Evolutionary conservation across 164 flowering plant genomes (phyloP).

Genomic region (Magnolia officinalis): DNA sequence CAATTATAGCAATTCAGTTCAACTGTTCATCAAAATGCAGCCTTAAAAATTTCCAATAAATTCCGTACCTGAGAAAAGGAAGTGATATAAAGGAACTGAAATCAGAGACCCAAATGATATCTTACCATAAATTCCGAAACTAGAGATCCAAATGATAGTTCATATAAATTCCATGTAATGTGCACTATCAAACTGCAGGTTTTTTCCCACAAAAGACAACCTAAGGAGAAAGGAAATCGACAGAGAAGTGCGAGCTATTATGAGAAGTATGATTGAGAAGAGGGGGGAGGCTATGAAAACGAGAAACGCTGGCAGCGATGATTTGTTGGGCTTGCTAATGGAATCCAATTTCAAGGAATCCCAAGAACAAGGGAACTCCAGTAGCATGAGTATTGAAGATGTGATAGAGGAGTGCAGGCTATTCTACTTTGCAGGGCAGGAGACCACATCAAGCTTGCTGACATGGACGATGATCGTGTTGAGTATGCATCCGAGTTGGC

Average conservation of each 20-base stretch:
- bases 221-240: slow-evolving; percentile 20
- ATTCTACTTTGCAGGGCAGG: slow-evolving; percentile 40
- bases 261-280: slow-evolving; percentile 5
- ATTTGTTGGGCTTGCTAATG: slow-evolving; percentile 5
- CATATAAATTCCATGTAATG: no score
- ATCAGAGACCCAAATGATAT: no score
- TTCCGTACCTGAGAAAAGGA: no score
- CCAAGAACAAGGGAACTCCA: not conserved
- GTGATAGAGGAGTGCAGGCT: slow-evolving; percentile 43
- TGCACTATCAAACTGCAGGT: slow-evolving; percentile 8
- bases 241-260: slow-evolving; percentile 6
- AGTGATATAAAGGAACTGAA: no score
- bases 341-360: slow-evolving; percentile 4
- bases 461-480: slow-evolving; percentile 45
- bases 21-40: no score
- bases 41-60: no score
- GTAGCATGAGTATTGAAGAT: slow-evolving; percentile 33
- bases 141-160: not conserved
- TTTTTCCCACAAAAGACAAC: slow-evolving; percentile 24
- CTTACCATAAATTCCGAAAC: not conserved
- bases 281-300: slow-evolving; percentile 9
- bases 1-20: no score
- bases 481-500: slow-evolving; percentile 44
- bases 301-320: not conserved
- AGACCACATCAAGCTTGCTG: slow-evolving; percentile 40